A percentile compares a stretch with the other conserved stretches of the same genome.
Evolutionary conservation across 352 stramenopile genomes (phyloP).

Genomic region (Albugo candida): DNA sequence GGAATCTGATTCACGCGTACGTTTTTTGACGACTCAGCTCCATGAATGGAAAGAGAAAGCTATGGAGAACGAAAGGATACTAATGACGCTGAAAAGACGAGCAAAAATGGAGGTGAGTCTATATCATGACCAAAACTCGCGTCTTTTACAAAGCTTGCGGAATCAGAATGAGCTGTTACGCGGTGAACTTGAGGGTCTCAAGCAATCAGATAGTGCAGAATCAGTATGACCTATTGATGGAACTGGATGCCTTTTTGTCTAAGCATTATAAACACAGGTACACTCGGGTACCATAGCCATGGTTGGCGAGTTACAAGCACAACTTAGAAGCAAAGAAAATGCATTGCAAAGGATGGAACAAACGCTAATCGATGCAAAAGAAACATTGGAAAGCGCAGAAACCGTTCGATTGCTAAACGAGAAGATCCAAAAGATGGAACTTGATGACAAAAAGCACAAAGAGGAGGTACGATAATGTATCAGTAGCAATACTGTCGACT

Average conservation of each 20-base stretch:
- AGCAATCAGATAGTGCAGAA: not conserved
- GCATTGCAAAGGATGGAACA: conserved; percentile 21
- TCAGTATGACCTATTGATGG: not conserved
- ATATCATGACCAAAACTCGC: not conserved
- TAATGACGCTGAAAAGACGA: conserved; percentile 20
- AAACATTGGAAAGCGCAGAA: conserved; percentile 25
- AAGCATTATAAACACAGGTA: not conserved
- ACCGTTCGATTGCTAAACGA: conserved; percentile 36
- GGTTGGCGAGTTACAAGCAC: conserved; percentile 35
- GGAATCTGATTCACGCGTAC: conserved; percentile 43
- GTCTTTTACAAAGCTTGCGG: not conserved
- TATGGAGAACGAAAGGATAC: conserved; percentile 25
- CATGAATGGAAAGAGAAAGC: conserved; percentile 57
- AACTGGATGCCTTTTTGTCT: too few species aligned
- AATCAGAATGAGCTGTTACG: not conserved
- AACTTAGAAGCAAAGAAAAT: conserved; percentile 41
- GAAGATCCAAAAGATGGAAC: conserved; percentile 36
- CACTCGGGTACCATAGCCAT: conserved; percentile 35
- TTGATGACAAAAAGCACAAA: conserved; percentile 39
- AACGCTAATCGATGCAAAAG: conserved; percentile 21
- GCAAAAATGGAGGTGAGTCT: conserved; percentile 28
- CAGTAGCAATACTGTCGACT: not conserved
- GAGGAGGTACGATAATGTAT: conserved; percentile 21
- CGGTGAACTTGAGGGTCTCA: not conserved
- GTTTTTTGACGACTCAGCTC: conserved; percentile 38